Evolutionary conservation across 495 filamentous ascomycete species (phyloP).

Genomic region (Penicillium coffeae): DNA sequence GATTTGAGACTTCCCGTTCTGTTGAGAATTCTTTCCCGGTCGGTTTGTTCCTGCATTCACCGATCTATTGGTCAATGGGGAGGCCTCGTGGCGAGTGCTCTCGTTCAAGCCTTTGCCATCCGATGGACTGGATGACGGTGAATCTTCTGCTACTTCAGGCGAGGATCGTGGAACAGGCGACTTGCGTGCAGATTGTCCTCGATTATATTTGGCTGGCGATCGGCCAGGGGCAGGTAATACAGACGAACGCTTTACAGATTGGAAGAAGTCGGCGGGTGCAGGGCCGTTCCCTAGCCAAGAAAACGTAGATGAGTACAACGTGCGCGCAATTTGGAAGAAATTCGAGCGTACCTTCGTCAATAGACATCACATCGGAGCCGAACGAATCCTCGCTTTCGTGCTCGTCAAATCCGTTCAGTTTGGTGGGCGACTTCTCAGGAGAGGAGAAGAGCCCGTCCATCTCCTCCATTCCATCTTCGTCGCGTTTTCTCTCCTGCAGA

Average conservation of each 20-base stretch:
- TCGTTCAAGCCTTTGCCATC: constrained; percentile 27
- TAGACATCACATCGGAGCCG: constrained; percentile 47
- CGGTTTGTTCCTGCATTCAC: constrained; percentile 34
- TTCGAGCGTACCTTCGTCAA: constrained; percentile 39
- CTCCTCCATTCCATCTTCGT: constrained; percentile 88
- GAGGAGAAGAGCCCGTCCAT: constrained; percentile 86
- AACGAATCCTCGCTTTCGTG: constrained; percentile 25
- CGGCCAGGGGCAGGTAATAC: constrained; percentile 34
- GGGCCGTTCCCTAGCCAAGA: constrained; percentile 33
- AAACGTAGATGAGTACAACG: not conserved
- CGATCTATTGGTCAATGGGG: constrained; percentile 35
- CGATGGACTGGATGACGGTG: constrained; percentile 36
- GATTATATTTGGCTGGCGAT: constrained; percentile 42
- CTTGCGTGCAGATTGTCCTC: constrained; percentile 40
- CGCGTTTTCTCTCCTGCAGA: constrained; percentile 75
- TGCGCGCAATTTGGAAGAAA: not conserved
- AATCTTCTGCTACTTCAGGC: constrained; percentile 31
- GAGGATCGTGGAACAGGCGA: constrained; percentile 41
- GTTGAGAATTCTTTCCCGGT: constrained; percentile 35
- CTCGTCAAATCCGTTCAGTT: constrained; percentile 31
- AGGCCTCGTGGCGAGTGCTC: constrained; percentile 26
- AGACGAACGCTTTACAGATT: constrained; percentile 26
- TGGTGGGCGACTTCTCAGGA: constrained; percentile 59
- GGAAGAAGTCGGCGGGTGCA: constrained; percentile 42
- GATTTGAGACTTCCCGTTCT: constrained; percentile 3